phyloP scores from a whole-genome alignment of 805 yeast species.

The Saccharomycopsis sp. region DNA sequence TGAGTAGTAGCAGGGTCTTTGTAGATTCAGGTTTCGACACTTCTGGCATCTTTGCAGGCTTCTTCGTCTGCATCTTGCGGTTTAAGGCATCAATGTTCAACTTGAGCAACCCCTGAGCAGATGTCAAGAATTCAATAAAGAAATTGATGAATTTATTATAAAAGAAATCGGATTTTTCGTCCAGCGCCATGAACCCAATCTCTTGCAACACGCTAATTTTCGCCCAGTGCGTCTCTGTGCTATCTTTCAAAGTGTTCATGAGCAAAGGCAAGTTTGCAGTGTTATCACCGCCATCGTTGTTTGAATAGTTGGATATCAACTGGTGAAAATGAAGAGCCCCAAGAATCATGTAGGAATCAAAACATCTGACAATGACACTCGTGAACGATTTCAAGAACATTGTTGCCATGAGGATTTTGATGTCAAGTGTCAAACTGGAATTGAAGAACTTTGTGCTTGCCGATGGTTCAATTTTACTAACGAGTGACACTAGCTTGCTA shows the following conservation, averaged over 20 bases:
- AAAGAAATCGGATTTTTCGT: slow-evolving; percentile 7
- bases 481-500: not conserved
- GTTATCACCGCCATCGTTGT: slow-evolving; percentile 1
- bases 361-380: slow-evolving; percentile 8
- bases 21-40: not conserved
- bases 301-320: slow-evolving; percentile 12
- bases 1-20: not conserved
- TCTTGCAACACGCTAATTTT: slow-evolving; percentile 17
- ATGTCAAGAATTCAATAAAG: slow-evolving; percentile 7
- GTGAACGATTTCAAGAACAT: slow-evolving; percentile 7
- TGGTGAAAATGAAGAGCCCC: slow-evolving; percentile 19
- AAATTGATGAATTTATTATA: slow-evolving; percentile 2
- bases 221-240: not conserved
- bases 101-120: slow-evolving; percentile 2
- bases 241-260: slow-evolving; percentile 9
- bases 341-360: slow-evolving; percentile 16
- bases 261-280: slow-evolving; percentile 10
- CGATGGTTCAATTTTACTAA: too few species aligned
- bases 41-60: not conserved
- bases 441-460: too few species aligned
- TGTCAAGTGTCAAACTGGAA: not conserved
- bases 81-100: slow-evolving; percentile 1
- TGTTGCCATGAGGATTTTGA: slow-evolving; percentile 7
- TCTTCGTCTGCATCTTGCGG: not conserved
- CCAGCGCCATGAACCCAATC: slow-evolving; percentile 8